These are phyloP conservation scores for Suhomyces sp. DNA, from an alignment of 805 yeast genomes.

Conservation along the genomic window DNA sequence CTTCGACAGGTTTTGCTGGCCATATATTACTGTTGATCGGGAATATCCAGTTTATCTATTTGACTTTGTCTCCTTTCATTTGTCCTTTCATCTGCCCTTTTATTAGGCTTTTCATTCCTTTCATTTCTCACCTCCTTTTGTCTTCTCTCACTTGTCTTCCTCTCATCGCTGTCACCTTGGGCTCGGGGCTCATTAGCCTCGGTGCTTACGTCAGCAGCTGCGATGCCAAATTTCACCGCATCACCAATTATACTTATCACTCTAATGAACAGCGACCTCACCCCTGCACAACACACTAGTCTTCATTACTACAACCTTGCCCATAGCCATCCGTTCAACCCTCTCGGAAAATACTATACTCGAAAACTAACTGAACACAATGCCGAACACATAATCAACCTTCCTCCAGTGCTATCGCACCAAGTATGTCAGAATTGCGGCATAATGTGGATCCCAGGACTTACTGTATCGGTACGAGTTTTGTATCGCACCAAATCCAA, in stretches of 20 bases:
- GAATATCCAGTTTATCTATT: not conserved
- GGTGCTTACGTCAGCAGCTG: not conserved
- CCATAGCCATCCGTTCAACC: slow-evolving; percentile 24
- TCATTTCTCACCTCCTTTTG: too few species aligned
- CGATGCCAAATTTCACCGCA: not conserved
- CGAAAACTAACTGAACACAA: slow-evolving; percentile 18
- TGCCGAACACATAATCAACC: slow-evolving; percentile 22
- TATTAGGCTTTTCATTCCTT: too few species aligned
- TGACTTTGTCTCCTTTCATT: not conserved
- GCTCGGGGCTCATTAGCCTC: too few species aligned
- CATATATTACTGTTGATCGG: not conserved
- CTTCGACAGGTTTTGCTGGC: not conserved
- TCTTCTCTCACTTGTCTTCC: too few species aligned
- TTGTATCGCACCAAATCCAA: slow-evolving; percentile 12
- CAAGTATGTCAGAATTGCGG: slow-evolving; percentile 34
- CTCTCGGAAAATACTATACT: slow-evolving; percentile 25
- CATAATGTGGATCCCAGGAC: slow-evolving; percentile 31
- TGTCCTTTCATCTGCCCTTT: too few species aligned
- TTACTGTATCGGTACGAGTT: slow-evolving; percentile 24
- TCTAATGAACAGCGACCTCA: not conserved
- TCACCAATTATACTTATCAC: not conserved
- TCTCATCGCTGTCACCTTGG: too few species aligned
- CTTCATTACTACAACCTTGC: slow-evolving; percentile 30
- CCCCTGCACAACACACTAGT: slow-evolving; percentile 15
- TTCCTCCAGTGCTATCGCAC: slow-evolving; percentile 25